A percentile compares a stretch with the other conserved stretches of the same genome.
These are phyloP conservation scores for Tetrastigma voinierianum DNA, from an alignment of 164 flowering plant genomes.

Conservation along the genomic window DNA sequence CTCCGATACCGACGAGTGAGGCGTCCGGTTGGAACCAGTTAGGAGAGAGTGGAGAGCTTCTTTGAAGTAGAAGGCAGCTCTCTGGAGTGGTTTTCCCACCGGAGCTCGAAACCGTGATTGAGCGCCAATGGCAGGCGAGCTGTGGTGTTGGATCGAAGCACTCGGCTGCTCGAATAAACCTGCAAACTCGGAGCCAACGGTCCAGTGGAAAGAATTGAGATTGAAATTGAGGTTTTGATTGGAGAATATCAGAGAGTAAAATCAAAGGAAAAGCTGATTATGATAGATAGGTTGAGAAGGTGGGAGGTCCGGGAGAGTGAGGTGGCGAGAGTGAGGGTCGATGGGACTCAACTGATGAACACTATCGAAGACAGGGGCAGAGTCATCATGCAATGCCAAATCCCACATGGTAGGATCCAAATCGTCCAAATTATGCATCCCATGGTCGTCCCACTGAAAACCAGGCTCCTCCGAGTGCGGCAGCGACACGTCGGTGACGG, in stretches of 20 bases:
- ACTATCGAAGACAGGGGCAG: constrained; percentile 17
- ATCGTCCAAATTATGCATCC: constrained; percentile 43
- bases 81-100: constrained; percentile 63
- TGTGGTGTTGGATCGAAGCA: constrained; percentile 63
- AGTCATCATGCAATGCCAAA: constrained; percentile 56
- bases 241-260: constrained; percentile 5
- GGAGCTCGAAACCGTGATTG: constrained; percentile 68
- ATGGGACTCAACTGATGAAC: background rate
- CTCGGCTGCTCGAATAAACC: constrained; percentile 67
- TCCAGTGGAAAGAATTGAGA: constrained; percentile 13
- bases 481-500: constrained; percentile 13
- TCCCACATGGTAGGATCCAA: constrained; percentile 72
- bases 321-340: constrained; percentile 12
- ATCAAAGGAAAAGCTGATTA: constrained; percentile 17
- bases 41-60: constrained; percentile 72
- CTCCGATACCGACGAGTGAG: constrained; percentile 38
- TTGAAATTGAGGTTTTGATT: constrained; percentile 6
- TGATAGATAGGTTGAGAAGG: constrained; percentile 11
- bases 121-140: constrained; percentile 72
- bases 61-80: constrained; percentile 87
- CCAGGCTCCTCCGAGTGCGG: constrained; percentile 18
- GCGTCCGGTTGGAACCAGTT: constrained; percentile 31
- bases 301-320: constrained; percentile 5
- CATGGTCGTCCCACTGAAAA: constrained; percentile 42
- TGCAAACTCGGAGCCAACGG: constrained; percentile 44